Percentiles rank a stretch among this genome's conserved stretches.
Evolutionary conservation across 2,329 filamentous ascomycete species (phyloP).

Genomic region (Fusarium sp.): DNA sequence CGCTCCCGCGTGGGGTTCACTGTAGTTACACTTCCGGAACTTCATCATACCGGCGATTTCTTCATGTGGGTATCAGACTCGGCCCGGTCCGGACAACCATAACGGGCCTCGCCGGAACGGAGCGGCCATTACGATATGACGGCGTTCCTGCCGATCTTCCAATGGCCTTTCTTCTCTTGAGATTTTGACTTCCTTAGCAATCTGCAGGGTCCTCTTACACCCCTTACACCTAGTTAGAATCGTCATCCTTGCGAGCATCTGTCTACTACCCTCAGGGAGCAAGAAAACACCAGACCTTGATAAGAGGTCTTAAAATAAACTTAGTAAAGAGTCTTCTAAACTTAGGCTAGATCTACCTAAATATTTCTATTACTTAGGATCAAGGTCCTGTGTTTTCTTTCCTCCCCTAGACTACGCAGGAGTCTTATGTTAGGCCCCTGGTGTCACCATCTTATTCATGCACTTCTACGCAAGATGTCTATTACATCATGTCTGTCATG

Average conservation of each 20-base stretch:
- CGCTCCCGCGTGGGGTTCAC: slow-evolving; percentile 12
- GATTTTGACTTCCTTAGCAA: slow-evolving; percentile 16
- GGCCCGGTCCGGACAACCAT: slow-evolving; percentile 41
- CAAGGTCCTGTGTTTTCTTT: no score
- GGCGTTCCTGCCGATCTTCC: slow-evolving; percentile 20
- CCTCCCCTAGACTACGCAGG: not conserved
- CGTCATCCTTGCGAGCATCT: not conserved
- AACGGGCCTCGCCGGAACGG: slow-evolving; percentile 14
- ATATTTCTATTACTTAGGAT: no score
- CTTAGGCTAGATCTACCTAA: no score
- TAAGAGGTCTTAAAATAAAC: no score
- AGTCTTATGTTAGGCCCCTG: not conserved
- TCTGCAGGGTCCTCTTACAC: slow-evolving; percentile 29
- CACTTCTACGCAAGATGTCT: not conserved
- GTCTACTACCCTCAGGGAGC: not conserved
- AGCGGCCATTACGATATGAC: slow-evolving; percentile 17
- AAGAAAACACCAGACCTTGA: no score
- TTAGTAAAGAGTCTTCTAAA: no score
- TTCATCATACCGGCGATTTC: slow-evolving; percentile 17
- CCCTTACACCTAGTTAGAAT: slow-evolving; percentile 9
- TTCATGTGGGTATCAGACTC: slow-evolving; percentile 26
- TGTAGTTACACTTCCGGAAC: slow-evolving; percentile 7
- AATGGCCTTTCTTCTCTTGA: not conserved
- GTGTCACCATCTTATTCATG: not conserved
- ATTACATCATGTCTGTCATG: slow-evolving; percentile 6